These are phyloP conservation scores for Umbelopsis isabellina DNA, from an alignment of 192 early-diverging fungal species.

Conservation along the genomic window DNA sequence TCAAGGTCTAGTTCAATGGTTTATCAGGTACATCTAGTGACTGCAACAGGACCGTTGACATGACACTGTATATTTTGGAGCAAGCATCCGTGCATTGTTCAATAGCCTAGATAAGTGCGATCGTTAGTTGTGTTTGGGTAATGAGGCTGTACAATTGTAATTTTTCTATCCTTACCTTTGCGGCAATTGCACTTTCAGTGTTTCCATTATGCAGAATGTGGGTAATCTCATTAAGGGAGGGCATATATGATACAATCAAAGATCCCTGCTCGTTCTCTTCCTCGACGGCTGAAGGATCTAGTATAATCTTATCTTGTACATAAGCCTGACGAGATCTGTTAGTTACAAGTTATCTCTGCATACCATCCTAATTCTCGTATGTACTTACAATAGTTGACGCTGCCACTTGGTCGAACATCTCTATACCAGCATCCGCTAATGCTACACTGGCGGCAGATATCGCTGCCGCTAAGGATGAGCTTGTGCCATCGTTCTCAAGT, in stretches of 20 bases:
- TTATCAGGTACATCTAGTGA: slow-evolving; percentile 38
- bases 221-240: slow-evolving; percentile 77
- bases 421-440: slow-evolving; percentile 83
- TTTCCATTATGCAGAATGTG: slow-evolving; percentile 78
- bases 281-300: slow-evolving; percentile 57
- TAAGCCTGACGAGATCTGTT: slow-evolving; percentile 27
- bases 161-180: slow-evolving; percentile 47
- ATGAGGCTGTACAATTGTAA: not conserved
- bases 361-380: not conserved
- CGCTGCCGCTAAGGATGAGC: slow-evolving; percentile 65
- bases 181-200: slow-evolving; percentile 46
- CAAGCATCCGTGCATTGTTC: slow-evolving; percentile 78
- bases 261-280: slow-evolving; percentile 60
- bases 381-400: slow-evolving; percentile 67
- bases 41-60: slow-evolving; percentile 61
- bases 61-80: slow-evolving; percentile 73
- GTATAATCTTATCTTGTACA: slow-evolving; percentile 45
- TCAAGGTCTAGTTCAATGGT: not conserved
- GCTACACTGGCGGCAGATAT: slow-evolving; percentile 69
- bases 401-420: slow-evolving; percentile 82
- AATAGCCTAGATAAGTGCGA: slow-evolving; percentile 53
- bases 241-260: slow-evolving; percentile 78
- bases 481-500: slow-evolving; percentile 70
- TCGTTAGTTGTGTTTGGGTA: not conserved
- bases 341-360: not conserved